These are phyloP conservation scores for Coprinellus micaceus DNA, from an alignment of 768 basidiomycete genomes.

Conservation along the genomic window DNA sequence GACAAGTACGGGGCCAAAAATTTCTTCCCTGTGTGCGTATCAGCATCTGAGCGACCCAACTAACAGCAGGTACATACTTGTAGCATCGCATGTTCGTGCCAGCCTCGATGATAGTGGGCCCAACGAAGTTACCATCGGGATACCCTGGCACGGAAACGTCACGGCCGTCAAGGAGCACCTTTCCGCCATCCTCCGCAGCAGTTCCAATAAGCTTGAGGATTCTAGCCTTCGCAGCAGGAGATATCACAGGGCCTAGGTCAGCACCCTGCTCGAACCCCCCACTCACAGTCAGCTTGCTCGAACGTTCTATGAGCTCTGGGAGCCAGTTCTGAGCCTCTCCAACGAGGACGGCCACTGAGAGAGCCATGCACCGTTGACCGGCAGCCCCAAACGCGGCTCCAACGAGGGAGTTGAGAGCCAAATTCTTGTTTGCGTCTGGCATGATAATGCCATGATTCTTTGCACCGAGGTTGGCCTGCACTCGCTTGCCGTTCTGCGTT, in stretches of 20 bases:
- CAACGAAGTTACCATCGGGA: slow-evolving; percentile 89
- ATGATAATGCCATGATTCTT: slow-evolving; percentile 94
- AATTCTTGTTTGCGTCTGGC: slow-evolving; percentile 94
- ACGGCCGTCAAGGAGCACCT: slow-evolving; percentile 84
- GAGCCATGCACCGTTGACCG: slow-evolving; percentile 96
- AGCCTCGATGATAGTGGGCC: slow-evolving; percentile 86
- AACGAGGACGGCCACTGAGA: slow-evolving; percentile 87
- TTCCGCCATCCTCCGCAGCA: slow-evolving; percentile 76
- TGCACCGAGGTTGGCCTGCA: slow-evolving; percentile 80
- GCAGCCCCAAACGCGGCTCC: slow-evolving; percentile 97
- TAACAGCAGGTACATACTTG: slow-evolving; percentile 47
- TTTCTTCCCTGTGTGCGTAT: slow-evolving; percentile 65
- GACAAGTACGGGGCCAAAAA: slow-evolving; percentile 89
- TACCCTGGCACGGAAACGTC: slow-evolving; percentile 64
- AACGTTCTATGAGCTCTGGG: slow-evolving; percentile 79
- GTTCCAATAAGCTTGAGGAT: slow-evolving; percentile 74
- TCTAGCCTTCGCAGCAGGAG: slow-evolving; percentile 76
- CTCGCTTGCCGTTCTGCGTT: slow-evolving; percentile 83
- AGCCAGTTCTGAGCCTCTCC: slow-evolving; percentile 80
- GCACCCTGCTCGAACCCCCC: slow-evolving; percentile 87
- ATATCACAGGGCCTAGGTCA: slow-evolving; percentile 83
- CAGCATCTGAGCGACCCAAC: neutral
- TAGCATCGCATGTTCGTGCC: slow-evolving; percentile 84
- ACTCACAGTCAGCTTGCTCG: slow-evolving; percentile 73
- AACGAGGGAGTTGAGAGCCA: slow-evolving; percentile 85